Evolutionary conservation across 1,284 basidiomycete species (phyloP).

Genomic region (Ganoderma sinense): DNA sequence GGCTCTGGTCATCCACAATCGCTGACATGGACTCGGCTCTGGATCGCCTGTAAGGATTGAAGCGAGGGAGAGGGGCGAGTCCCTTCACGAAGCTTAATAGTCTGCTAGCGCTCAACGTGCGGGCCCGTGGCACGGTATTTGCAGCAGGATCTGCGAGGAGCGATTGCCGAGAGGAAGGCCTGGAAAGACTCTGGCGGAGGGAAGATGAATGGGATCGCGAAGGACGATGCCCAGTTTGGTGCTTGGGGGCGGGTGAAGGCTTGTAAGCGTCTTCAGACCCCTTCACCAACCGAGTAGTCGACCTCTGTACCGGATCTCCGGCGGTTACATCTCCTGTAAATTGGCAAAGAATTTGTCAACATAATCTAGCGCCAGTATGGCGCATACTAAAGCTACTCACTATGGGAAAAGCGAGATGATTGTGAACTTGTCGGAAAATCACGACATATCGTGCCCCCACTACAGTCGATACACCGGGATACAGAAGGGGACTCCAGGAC

Average conservation of each 20-base stretch:
- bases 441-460: neutral
- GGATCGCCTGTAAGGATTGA: conserved; percentile 41
- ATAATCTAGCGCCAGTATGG: neutral
- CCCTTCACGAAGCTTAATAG: conserved; percentile 27
- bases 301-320: neutral
- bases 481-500: neutral
- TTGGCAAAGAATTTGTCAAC: neutral
- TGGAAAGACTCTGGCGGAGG: conserved; percentile 14
- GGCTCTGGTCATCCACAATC: conserved; percentile 22
- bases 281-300: neutral
- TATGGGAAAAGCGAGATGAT: neutral
- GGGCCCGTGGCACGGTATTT: neutral
- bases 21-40: conserved; percentile 44
- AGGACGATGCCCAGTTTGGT: conserved; percentile 13
- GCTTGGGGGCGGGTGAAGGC: neutral
- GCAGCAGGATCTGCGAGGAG: conserved; percentile 4
- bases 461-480: neutral
- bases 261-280: neutral
- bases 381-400: neutral
- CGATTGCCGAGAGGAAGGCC: conserved; percentile 12
- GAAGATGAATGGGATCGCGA: conserved; percentile 21
- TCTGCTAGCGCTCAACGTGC: conserved; percentile 9
- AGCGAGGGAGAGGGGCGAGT: conserved; percentile 41
- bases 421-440: neutral
- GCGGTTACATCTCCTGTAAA: neutral